These are phyloP conservation scores for Gypsophila paniculata DNA, from an alignment of 179 eudicot genomes.

Conservation along the genomic window DNA sequence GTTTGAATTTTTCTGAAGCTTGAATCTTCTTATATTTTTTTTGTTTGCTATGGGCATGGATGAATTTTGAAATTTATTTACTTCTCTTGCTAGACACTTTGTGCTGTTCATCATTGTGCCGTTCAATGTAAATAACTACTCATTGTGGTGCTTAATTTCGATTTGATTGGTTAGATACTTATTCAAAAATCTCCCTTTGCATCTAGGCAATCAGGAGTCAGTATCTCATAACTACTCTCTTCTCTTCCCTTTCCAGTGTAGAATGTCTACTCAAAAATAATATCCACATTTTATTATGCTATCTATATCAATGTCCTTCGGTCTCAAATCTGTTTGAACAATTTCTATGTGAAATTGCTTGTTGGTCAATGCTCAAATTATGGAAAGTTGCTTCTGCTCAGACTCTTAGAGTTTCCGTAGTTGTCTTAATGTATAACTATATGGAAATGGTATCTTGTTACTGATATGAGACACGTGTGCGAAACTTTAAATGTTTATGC, in stretches of 20 bases:
- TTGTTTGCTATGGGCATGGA: background rate
- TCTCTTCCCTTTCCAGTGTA: background rate
- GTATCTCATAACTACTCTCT: background rate
- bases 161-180: background rate
- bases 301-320: background rate
- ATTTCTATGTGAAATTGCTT: background rate
- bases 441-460: too few relatives aligned
- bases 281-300: background rate
- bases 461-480: background rate
- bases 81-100: background rate
- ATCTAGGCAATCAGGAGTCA: background rate
- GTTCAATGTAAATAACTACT: background rate
- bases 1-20: conserved; percentile 31
- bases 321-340: background rate
- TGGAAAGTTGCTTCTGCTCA: background rate
- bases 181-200: background rate
- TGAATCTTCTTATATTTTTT: background rate
- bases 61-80: background rate
- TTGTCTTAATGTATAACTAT: background rate
- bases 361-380: background rate
- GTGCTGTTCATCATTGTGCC: too few relatives aligned
- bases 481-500: background rate
- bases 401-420: background rate
- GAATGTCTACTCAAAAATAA: background rate
- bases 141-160: background rate